Base-by-base conservation (phyloP, 306 rosid genomes). In the Glycine tomentella region DNA sequence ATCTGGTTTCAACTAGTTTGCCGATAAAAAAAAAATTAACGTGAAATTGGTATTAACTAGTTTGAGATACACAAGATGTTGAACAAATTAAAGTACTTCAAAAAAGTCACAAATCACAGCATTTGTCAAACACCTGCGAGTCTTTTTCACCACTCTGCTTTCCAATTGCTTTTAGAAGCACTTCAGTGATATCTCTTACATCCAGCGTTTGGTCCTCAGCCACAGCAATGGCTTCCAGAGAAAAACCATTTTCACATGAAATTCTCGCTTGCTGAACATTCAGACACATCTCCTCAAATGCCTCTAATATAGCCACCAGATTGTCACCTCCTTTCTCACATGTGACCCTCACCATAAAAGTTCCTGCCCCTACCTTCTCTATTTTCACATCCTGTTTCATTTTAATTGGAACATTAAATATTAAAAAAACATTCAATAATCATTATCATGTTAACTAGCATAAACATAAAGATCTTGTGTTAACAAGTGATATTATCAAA, bases 191-290 rank as follows among this genome's bases (percentile, higher is more conserved):
- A 67, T 87, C 80, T 61, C 63, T 87, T 33, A 84, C 89, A 58
- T 85, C 88, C 78, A 86, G 66, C n/a, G 50, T 61, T 53, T 83
- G 76, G 77, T 84, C 86, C 80, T 81, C 88, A 71, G 91, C 85
- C n/a, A 79, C 90, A 74, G 78, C 92, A 85, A 82, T 83, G 61
- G 92, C 98, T 78, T 91, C 97, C 90, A 94, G 38, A 44, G 88
- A 77, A 80, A 94, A 94, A 31, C 16, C 73, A 48, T 83, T 66
- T 55, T 82, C 74, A 53, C 97, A 82, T 17, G 98, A 94, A 85
- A 94, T 97, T 84, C 55, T 92, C 3, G 97, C 97, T 82, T 89
- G 82, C 68, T 82, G 13, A 75, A 94, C 96, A 78, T 84, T 81
- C 15, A 94, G 77, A 75, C 90, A 78, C 89, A 88, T 87, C 70